These are phyloP conservation scores for Solanum corneliomulleri DNA, from an alignment of 257 asterid genomes.

Conservation along the genomic window DNA sequence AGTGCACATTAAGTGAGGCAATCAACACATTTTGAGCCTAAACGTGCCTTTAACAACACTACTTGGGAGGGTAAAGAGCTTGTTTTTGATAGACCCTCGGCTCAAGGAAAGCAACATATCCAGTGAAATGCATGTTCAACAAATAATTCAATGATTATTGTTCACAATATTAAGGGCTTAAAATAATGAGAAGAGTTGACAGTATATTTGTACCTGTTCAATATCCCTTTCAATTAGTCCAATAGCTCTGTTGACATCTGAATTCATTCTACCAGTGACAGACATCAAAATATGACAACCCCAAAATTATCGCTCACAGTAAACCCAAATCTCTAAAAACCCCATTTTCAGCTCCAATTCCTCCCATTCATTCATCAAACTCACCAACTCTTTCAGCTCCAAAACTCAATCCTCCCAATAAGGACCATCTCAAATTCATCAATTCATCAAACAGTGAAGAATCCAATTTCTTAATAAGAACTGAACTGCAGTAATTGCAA, in stretches of 20 bases:
- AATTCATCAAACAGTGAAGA: conserved; percentile 3
- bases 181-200: background rate
- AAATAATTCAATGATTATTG: background rate
- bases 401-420: background rate
- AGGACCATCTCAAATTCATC: background rate
- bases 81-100: background rate
- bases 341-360: background rate
- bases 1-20: background rate
- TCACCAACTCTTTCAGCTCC: background rate
- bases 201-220: conserved; percentile 46
- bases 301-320: conserved; percentile 5
- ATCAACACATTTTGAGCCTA: background rate
- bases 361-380: background rate
- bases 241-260: conserved; percentile 53
- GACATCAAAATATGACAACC: conserved; percentile 23
- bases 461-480: background rate
- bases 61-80: background rate
- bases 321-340: conserved; percentile 16
- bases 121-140: background rate
- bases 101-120: background rate
- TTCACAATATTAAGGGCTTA: background rate
- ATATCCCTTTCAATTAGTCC: conserved; percentile 64
- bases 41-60: background rate
- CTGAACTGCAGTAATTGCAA: background rate
- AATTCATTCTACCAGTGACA: conserved; percentile 53